Base-by-base conservation (phyloP, 345 rosid species). In the Streptanthus diversifolius region DNA sequence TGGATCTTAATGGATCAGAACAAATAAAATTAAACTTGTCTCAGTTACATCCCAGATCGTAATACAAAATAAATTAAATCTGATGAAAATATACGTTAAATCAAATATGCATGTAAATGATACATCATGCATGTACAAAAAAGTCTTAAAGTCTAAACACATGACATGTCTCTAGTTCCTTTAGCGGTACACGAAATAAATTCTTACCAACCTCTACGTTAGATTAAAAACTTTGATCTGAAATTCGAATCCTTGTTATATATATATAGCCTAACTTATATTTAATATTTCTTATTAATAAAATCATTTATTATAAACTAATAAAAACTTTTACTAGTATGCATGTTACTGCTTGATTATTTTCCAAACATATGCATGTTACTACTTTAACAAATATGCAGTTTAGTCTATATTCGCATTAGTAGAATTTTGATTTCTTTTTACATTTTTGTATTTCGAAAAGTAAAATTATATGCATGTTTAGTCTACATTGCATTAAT, bases 201-300 rank as follows among this genome's bases (percentile, higher is more conserved):
- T 75, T 75, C 74, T 68, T 68, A 75, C 70, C 74, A 75, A 75
- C 55, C 64, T 68, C 68, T 75, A 75, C 21, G 64, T 53, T 68
- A 61, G 49, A 61, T 75, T 60, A 68, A 10, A 15, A 51, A 60
- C 32, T 51, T 67, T 61, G 54, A 68, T 61, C 64, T 41, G 14
- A 75, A 65, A 5, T 39, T 40, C 52, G 7, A 32, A 27, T 71
- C n/a, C 10, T 15, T 53, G 5, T 37, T 52, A 29, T 27, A 22
- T 27, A 33, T 51, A 49, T 52, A 30, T 24, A 14, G 17, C n/a
- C 55, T 41, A 40, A 19, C 9, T 51, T 49, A 3, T 3, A 5
- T 33, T 32, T 58, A 19, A 5, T 21, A 13, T 19, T 5, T 57
- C n/a, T 22, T n/a, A 27, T n/a, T 5, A 18, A 3, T 41, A 22